These are phyloP conservation scores for Crepidotus variabilis DNA, from an alignment of 768 basidiomycete species.

Conservation along the genomic window DNA sequence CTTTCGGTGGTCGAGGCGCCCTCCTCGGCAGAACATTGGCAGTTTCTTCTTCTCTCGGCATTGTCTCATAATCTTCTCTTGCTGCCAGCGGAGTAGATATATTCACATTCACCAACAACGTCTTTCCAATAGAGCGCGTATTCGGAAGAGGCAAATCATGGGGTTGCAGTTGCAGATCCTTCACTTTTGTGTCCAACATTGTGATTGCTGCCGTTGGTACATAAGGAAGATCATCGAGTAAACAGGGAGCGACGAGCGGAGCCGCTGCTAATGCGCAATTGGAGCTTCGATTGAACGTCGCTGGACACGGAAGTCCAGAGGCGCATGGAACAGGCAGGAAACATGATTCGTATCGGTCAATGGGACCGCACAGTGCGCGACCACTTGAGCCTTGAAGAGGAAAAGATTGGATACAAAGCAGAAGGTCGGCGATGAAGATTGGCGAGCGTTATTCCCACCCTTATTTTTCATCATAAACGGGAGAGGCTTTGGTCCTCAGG, in stretches of 20 bases:
- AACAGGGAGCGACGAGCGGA: background rate
- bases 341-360: background rate
- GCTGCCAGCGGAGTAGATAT: background rate
- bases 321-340: background rate
- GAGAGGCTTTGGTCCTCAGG: background rate
- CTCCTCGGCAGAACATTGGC: background rate
- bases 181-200: background rate
- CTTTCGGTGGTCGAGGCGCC: background rate
- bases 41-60: background rate
- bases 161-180: background rate
- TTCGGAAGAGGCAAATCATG: background rate
- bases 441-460: background rate
- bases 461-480: background rate
- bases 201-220: slow-evolving; percentile 2
- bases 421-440: background rate
- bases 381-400: background rate
- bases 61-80: background rate
- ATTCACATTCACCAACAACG: background rate
- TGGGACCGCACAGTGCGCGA: background rate
- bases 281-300: background rate
- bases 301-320: background rate
- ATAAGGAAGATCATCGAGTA: slow-evolving; percentile 3
- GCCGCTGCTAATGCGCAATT: background rate
- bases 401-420: background rate
- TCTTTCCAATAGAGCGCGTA: background rate